Base-by-base conservation (phyloP, 805 yeast genomes). In the Wickerhamiella galacta region DNA sequence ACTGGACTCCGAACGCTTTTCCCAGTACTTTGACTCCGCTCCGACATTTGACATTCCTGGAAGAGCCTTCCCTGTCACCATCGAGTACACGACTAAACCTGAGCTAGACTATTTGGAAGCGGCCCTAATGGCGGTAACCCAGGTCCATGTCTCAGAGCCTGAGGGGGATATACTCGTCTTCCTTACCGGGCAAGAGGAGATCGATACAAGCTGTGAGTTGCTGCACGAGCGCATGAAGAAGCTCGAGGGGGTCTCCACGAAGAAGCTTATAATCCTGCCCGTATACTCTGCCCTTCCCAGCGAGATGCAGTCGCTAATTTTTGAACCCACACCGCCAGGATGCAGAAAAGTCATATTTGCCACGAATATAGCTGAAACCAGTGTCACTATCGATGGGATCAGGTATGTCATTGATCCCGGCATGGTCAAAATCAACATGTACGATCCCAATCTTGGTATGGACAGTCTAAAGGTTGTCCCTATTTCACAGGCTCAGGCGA, bases 351-450 rank as follows among this genome's bases (percentile, higher is more conserved):
- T 87, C 14, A 92, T 90, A 0, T 56, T 90, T 24, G 96, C 96
- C 1, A 90, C 98, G 1, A 90, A 90, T 45, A 90, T 90, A 43
- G 98, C 98, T 7, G 98, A 87, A 52, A 87, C 98, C 0, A 87
- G 96, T 4, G 66, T 87, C 49, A 87, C 98, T 7, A 85, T 87
- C 39, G 92, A 87, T 51, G 96, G 96, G n/a, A 80, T 87, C 31
- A 82, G 74, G 25, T 90, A 70, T 49, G 98, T 90, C 4, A 75
- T 90, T 27, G 98, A 90, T 53, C 82, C 95, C 0, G 98, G 98
- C 0, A 82, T 80, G 51, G 87, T 85, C 16, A 90, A 90, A 55
- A 90, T 85, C 46, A 87, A 82, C 47, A 78, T 81, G 3, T 87
- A 70, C 56, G 83, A 85, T 47, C 82, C 95, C 1, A 57, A 76